These are phyloP conservation scores for Mikania micrantha DNA, from an alignment of 129 eudicot genomes.

Conservation along the genomic window DNA sequence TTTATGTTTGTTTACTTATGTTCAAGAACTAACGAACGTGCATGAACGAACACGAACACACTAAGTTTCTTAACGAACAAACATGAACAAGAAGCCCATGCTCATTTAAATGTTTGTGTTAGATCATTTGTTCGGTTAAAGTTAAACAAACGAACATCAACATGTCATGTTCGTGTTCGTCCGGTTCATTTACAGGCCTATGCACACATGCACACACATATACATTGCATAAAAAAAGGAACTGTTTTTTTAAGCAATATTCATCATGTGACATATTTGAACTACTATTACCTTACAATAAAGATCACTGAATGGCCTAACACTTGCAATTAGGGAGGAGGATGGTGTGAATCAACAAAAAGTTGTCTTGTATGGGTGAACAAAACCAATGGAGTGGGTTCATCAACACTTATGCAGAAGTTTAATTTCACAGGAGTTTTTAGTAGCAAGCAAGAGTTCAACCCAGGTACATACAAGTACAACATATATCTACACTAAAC, in stretches of 20 bases:
- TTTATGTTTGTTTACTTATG: too few relatives aligned
- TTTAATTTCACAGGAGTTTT: constrained; percentile 46
- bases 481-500: not conserved
- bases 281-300: not conserved
- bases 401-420: constrained; percentile 39
- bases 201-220: not conserved
- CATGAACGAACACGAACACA: too few relatives aligned
- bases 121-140: too few relatives aligned
- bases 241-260: not conserved
- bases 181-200: too few relatives aligned
- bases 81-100: too few relatives aligned
- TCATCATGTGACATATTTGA: not conserved
- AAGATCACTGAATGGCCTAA: not conserved
- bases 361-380: constrained; percentile 37
- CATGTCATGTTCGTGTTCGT: too few relatives aligned
- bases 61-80: too few relatives aligned
- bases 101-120: too few relatives aligned
- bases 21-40: too few relatives aligned
- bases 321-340: constrained; percentile 40
- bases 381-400: constrained; percentile 37
- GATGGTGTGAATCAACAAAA: constrained; percentile 49
- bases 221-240: not conserved
- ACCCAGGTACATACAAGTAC: constrained; percentile 35
- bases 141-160: too few relatives aligned
- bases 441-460: constrained; percentile 35